These are phyloP conservation scores for Pythium plurisporium DNA, from an alignment of 352 stramenopile species.

Conservation along the genomic window DNA sequence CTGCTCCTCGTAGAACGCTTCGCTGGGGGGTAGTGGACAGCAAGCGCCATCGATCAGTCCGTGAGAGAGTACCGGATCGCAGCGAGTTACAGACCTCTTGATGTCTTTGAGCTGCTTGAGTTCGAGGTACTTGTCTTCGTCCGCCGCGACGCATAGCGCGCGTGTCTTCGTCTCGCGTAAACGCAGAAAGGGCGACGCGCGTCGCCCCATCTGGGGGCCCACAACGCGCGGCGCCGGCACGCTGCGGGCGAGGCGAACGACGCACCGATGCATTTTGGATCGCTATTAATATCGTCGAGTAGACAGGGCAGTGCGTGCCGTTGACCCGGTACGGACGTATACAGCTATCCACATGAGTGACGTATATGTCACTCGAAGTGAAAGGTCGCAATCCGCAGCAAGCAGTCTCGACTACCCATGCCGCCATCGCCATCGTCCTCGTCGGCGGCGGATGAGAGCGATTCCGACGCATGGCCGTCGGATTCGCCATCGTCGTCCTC, in stretches of 20 bases:
- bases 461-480: not conserved
- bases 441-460: not conserved
- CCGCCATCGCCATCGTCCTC: not conserved
- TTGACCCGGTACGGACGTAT: too few species aligned
- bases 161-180: too few species aligned
- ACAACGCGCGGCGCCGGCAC: too few species aligned
- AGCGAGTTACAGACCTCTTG: slow-evolving; percentile 45
- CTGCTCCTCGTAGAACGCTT: slow-evolving; percentile 73
- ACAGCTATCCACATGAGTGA: not conserved
- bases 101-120: slow-evolving; percentile 75
- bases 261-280: too few species aligned
- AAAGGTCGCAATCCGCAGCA: not conserved
- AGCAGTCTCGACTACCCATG: not conserved
- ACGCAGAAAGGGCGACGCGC: too few species aligned
- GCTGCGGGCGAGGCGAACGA: too few species aligned
- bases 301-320: too few species aligned
- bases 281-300: too few species aligned
- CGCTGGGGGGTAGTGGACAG: slow-evolving; percentile 21
- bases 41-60: not conserved
- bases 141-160: not conserved
- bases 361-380: not conserved
- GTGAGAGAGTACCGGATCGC: too few species aligned
- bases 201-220: too few species aligned
- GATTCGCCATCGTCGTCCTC: not conserved
- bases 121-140: slow-evolving; percentile 74